A percentile compares a stretch with the other conserved stretches of the same genome.
Evolutionary conservation across 331 rosid genomes (phyloP).

Genomic region (Acacia pycnantha): DNA sequence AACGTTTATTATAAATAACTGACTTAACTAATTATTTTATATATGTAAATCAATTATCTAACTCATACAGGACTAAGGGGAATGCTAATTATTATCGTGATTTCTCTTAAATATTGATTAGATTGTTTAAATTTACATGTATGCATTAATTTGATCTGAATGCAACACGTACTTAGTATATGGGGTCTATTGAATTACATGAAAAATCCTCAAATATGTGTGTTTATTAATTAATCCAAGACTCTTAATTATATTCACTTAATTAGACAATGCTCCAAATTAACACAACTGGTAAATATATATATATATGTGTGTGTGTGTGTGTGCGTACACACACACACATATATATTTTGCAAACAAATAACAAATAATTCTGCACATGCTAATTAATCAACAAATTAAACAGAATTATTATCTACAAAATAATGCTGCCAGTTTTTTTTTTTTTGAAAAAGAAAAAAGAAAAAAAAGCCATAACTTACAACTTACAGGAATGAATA

Average conservation of each 20-base stretch:
- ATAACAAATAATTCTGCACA: not conserved
- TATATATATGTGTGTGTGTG: no score
- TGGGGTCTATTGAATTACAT: not conserved
- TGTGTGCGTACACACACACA: no score
- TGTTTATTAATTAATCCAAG: not conserved
- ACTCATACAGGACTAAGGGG: no score
- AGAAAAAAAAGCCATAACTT: no score
- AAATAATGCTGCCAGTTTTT: not conserved
- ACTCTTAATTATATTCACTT: not conserved
- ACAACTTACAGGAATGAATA: no score
- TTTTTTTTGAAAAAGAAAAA: no score
- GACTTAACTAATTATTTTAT: no score
- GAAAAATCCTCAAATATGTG: not conserved
- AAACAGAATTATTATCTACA: not conserved
- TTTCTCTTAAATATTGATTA: not conserved
- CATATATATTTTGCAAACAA: no score
- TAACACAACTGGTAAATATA: not conserved
- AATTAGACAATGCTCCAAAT: not conserved
- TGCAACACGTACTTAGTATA: not conserved
- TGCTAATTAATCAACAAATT: not conserved
- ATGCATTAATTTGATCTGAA: not conserved
- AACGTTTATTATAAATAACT: no score
- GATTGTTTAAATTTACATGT: not conserved
- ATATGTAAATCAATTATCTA: no score
- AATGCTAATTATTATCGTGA: not conserved